A percentile compares a stretch with the other conserved stretches of the same genome.
phyloP scores from a whole-genome alignment of 768 basidiomycete species.

The Amanita rubescens region DNA sequence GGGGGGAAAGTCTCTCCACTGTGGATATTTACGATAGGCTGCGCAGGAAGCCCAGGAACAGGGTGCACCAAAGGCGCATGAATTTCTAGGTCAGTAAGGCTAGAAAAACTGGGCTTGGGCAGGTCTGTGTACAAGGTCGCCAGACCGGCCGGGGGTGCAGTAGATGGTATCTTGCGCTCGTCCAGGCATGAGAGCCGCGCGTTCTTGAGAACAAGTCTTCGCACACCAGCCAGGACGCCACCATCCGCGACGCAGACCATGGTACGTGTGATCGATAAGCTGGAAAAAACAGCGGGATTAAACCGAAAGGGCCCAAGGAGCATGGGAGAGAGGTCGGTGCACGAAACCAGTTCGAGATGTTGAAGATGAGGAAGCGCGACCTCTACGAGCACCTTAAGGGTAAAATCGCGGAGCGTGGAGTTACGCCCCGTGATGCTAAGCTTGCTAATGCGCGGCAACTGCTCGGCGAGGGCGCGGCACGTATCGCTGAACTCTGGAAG shows the following conservation, averaged over 20 bases:
- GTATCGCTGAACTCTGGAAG: conserved; percentile 6
- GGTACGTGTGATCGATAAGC: background rate
- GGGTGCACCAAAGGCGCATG: conserved; percentile 6
- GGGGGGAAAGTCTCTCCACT: background rate
- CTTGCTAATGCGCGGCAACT: background rate
- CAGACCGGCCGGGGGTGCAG: background rate
- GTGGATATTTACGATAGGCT: background rate
- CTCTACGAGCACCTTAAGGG: background rate
- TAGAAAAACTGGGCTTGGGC: background rate
- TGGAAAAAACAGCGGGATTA: background rate
- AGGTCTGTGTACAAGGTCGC: conserved; percentile 4
- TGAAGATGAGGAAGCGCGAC: background rate
- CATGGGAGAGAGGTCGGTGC: background rate
- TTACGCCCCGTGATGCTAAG: conserved; percentile 4
- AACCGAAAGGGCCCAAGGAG: conserved; percentile 1
- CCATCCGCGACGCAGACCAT: conserved; percentile 4
- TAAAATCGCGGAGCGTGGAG: background rate
- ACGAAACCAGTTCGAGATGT: background rate
- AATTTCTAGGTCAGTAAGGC: background rate
- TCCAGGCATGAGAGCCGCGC: conserved; percentile 1
- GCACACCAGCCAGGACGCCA: background rate
- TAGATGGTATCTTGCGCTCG: conserved; percentile 3
- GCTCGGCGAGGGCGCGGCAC: background rate
- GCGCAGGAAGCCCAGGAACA: background rate
- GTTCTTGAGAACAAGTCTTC: background rate